Percentiles rank a stretch among this genome's conserved stretches.
Conservation (phyloP, 2,329 filamentous ascomycete species). For the Sordariomycetes sp. region DNA sequence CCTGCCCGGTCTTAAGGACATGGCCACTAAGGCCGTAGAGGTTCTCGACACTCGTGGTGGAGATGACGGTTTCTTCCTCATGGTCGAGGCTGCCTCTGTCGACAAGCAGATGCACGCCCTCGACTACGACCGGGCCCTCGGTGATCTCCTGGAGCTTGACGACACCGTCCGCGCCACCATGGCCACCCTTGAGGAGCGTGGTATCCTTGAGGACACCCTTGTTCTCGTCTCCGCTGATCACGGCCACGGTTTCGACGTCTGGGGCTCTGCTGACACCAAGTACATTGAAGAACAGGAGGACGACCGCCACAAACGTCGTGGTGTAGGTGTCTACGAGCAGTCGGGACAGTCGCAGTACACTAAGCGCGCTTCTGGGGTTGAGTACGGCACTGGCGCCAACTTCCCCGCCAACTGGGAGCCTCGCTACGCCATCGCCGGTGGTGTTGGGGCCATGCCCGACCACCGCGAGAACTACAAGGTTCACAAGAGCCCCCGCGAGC, state of each 20-base stretch:
- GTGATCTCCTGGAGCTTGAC: constrained; percentile 77
- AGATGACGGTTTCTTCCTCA: constrained; percentile 74
- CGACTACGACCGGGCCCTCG: constrained; percentile 79
- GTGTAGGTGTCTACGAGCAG: constrained; percentile 63
- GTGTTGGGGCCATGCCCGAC: constrained; percentile 64
- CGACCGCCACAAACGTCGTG: constrained; percentile 65
- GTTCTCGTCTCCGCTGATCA: constrained; percentile 80
- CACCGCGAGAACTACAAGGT: constrained; percentile 68
- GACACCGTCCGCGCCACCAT: constrained; percentile 73
- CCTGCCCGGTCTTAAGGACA: constrained; percentile 77
- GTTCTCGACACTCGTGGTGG: constrained; percentile 59
- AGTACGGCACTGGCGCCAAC: constrained; percentile 63
- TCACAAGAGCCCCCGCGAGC: constrained; percentile 55
- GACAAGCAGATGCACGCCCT: constrained; percentile 86
- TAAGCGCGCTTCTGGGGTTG: constrained; percentile 39
- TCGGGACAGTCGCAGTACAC: constrained; percentile 73
- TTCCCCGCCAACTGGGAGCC: constrained; percentile 84
- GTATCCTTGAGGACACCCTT: constrained; percentile 65
- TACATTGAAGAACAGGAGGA: constrained; percentile 58
- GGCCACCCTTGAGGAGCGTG: constrained; percentile 55
- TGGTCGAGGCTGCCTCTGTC: constrained; percentile 77
- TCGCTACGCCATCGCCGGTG: constrained; percentile 69
- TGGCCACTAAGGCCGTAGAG: constrained; percentile 81
- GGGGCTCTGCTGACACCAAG: constrained; percentile 70
- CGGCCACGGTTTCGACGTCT: constrained; percentile 84